Percentiles rank a stretch among this genome's conserved stretches.
These are phyloP conservation scores for Calonectria hongkongensis DNA, from an alignment of 2,329 filamentous ascomycete genomes.

Conservation along the genomic window DNA sequence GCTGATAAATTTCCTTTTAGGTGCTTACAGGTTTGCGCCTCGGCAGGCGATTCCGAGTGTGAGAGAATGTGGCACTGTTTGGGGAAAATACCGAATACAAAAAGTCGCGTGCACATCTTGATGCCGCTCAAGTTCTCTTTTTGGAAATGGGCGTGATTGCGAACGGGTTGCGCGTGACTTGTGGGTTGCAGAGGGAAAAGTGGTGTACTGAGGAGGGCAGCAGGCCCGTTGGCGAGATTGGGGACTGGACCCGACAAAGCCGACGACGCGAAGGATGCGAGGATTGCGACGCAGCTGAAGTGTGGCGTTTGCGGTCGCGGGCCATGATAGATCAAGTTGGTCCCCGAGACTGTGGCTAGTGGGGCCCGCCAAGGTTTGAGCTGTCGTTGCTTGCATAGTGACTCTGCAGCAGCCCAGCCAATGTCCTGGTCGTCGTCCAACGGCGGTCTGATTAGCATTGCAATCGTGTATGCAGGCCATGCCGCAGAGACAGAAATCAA, in stretches of 20 bases:
- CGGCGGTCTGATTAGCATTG: slow-evolving; percentile 4
- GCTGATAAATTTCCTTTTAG: slow-evolving; percentile 2
- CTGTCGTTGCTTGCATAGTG: background rate
- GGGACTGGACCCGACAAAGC: background rate
- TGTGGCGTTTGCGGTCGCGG: slow-evolving; percentile 8
- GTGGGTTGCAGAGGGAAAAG: slow-evolving; percentile 8
- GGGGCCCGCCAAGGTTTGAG: background rate
- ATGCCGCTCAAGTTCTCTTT: background rate
- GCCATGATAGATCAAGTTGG: slow-evolving; percentile 10
- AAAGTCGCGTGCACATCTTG: slow-evolving; percentile 5
- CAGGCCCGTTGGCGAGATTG: slow-evolving; percentile 14
- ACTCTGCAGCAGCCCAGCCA: background rate
- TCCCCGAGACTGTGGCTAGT: slow-evolving; percentile 22
- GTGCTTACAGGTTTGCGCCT: slow-evolving; percentile 8
- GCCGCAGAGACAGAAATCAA: background rate
- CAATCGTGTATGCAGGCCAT: background rate
- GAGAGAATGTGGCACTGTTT: background rate
- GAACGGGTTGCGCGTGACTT: background rate
- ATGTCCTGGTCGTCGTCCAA: background rate
- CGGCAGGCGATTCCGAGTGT: background rate
- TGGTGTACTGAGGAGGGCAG: background rate
- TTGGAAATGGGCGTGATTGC: slow-evolving; percentile 2
- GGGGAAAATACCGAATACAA: background rate
- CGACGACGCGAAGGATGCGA: slow-evolving; percentile 17
- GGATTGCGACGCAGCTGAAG: slow-evolving; percentile 1